Percentiles rank a stretch among this genome's conserved stretches.
Conservation (phyloP, 768 basidiomycete genomes). For the Pulveroboletus sp. region DNA sequence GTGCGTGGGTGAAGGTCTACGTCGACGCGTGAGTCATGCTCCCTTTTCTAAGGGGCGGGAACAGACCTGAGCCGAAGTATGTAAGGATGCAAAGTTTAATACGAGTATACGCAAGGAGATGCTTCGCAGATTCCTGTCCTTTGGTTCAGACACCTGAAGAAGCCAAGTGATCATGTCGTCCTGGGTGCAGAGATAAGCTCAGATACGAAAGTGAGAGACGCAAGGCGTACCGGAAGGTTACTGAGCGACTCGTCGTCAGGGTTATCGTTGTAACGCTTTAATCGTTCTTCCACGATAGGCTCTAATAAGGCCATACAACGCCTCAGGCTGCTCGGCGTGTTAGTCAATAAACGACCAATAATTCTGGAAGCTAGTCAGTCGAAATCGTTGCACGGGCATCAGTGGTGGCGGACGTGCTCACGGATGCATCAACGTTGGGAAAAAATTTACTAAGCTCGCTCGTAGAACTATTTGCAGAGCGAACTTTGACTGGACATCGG, state of each 20-base stretch:
- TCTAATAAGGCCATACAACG: conserved; percentile 28
- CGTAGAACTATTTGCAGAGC: conserved; percentile 32
- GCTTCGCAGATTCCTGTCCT: conserved; percentile 26
- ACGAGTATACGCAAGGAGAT: conserved; percentile 34
- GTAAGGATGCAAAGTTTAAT: conserved; percentile 38
- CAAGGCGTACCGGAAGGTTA: conserved; percentile 32
- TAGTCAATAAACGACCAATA: conserved; percentile 31
- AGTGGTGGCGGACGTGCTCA: conserved; percentile 16
- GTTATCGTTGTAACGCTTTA: conserved; percentile 25
- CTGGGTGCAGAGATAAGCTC: conserved; percentile 18
- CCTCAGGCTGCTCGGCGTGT: conserved; percentile 30
- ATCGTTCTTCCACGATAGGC: conserved; percentile 34
- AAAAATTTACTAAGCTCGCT: conserved; percentile 31
- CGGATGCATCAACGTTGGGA: conserved; percentile 35
- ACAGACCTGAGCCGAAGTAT: conserved; percentile 33
- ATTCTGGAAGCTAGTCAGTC: conserved; percentile 22
- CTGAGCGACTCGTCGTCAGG: conserved; percentile 15
- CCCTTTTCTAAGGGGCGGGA: neutral
- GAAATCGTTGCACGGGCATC: conserved; percentile 10
- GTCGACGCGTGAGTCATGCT: conserved; percentile 2
- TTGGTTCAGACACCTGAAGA: conserved; percentile 31
- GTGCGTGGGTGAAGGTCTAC: conserved; percentile 35
- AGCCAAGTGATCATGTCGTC: conserved; percentile 42
- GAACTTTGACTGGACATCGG: conserved; percentile 32
- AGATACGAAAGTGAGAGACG: neutral